Conservation (phyloP, 805 yeast genomes). For the Kregervanrija fluxuum region DNA sequence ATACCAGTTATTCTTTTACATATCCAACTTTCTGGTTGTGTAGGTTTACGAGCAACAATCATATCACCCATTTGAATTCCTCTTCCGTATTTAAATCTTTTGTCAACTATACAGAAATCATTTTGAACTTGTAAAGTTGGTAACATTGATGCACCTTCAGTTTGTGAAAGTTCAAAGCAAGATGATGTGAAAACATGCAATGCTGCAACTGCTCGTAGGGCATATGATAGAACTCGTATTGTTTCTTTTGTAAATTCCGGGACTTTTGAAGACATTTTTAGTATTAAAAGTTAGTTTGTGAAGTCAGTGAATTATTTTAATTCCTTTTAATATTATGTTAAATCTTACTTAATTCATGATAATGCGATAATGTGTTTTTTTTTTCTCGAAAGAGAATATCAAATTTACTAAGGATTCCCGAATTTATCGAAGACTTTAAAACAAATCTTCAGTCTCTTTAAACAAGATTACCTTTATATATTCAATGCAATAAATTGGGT, state of each 20-base stretch:
- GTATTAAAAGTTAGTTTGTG: too few species aligned
- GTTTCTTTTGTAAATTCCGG: slow-evolving; percentile 3
- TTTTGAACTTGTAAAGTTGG: slow-evolving; percentile 73
- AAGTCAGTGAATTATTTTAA: too few species aligned
- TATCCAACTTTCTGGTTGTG: slow-evolving; percentile 76
- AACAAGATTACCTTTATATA: too few species aligned
- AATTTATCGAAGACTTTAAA: too few species aligned
- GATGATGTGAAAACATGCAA: slow-evolving; percentile 43
- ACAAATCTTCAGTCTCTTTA: too few species aligned
- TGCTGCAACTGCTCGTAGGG: slow-evolving; percentile 53
- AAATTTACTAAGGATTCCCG: too few species aligned
- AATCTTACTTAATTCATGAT: too few species aligned
- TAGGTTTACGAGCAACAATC: slow-evolving; percentile 83
- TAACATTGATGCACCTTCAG: slow-evolving; percentile 92
- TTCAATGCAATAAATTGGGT: too few species aligned
- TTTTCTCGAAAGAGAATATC: too few species aligned
- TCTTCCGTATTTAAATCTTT: slow-evolving; percentile 55
- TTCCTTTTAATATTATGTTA: too few species aligned
- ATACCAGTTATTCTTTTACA: slow-evolving; percentile 92
- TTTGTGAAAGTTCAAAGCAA: slow-evolving; percentile 36
- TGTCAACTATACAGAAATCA: slow-evolving; percentile 76
- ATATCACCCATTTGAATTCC: slow-evolving; percentile 76
- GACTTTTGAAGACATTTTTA: too few species aligned
- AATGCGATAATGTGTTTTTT: too few species aligned
- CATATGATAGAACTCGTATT: slow-evolving; percentile 26